phyloP scores from a whole-genome alignment of 257 asterid species.

The Catharanthus roseus region DNA sequence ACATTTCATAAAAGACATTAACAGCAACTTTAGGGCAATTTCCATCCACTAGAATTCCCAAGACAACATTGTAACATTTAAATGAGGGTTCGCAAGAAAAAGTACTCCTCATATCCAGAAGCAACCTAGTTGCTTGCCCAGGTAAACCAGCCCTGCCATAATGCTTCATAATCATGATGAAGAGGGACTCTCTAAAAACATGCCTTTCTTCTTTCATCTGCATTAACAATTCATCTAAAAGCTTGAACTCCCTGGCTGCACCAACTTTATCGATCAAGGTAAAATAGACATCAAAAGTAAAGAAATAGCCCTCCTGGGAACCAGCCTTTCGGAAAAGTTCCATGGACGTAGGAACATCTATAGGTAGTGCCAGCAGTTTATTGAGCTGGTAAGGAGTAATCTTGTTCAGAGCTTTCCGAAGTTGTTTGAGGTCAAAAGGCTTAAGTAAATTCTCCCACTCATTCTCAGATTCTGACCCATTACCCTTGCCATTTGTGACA shows the following conservation, averaged over 20 bases:
- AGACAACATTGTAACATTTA: constrained; percentile 68
- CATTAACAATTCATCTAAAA: constrained; percentile 53
- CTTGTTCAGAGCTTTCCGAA: constrained; percentile 49
- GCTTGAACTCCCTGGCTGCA: constrained; percentile 48
- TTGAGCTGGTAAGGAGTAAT: constrained; percentile 76
- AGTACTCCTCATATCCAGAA: constrained; percentile 64
- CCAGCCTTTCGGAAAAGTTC: constrained; percentile 72
- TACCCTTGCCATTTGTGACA: constrained; percentile 16
- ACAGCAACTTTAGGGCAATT: constrained; percentile 87
- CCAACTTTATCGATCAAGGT: constrained; percentile 74
- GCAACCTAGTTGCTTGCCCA: constrained; percentile 83
- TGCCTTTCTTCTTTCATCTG: constrained; percentile 83
- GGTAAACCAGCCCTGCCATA: constrained; percentile 84
- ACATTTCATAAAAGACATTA: constrained; percentile 82
- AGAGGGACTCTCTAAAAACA: constrained; percentile 59
- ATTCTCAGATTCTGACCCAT: constrained; percentile 47
- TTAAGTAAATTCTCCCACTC: constrained; percentile 90
- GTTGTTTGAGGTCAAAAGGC: constrained; percentile 83
- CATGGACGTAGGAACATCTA: constrained; percentile 61
- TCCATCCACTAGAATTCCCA: constrained; percentile 67
- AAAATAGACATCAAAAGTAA: constrained; percentile 62
- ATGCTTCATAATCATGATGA: constrained; percentile 76
- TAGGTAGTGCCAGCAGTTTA: constrained; percentile 61
- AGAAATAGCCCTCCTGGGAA: constrained; percentile 56
- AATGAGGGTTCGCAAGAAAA: constrained; percentile 78